Base-by-base conservation (phyloP, 352 stramenopile genomes). In the Phytophthora parvispora region DNA sequence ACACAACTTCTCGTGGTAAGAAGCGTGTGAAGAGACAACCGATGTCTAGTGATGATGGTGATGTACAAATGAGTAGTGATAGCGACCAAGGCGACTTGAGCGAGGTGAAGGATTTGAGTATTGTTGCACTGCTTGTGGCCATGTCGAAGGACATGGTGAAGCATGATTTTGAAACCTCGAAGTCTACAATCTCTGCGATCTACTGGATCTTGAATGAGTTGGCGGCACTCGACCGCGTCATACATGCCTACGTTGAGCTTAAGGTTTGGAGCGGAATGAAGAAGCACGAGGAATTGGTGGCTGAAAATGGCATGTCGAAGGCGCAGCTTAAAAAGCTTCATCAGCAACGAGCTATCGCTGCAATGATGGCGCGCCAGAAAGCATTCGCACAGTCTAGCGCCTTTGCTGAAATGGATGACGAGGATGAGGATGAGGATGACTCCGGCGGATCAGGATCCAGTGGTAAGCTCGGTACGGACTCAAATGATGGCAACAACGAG, bases 121-220 rank as follows among this genome's bases (percentile, higher is more conserved):
- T 93, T 22, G 68, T 91, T 6, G 72, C 82, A 2, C 64, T 93
- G 42, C 72, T 95, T 4, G 83, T 88, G 24, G 66, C 64, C 0
- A 64, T 93, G 32, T 83, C 81, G 9, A 90, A 89, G 25, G 86
- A 94, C 57, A 84, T 91, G 51, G 75, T 91, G n/a, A 78, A 93
- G 34, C 79, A 90, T 60, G 84, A 93, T 29, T 91, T 94, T 15
- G 85, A 93, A 42, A 91, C 83, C 0, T 90, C 83, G 13, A 95
- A 95, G 63, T 91, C 80, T 13, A 94, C 84, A 2, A 86, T 94
- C 31, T 91, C 87, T 4, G 81, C 83, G 1, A 89, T 95, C 29
- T 94, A 95, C 47, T 95, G 87, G 87, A 89, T 96, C 25, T 53
- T 96, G 20, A 87, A 86, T 16, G 81, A 91, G 48, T 63, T 95